Evolutionary conservation across 805 yeast genomes (phyloP), one percentile per base, ranked within the genome.

Genomic region (Yamadazyma insecticola): DNA sequence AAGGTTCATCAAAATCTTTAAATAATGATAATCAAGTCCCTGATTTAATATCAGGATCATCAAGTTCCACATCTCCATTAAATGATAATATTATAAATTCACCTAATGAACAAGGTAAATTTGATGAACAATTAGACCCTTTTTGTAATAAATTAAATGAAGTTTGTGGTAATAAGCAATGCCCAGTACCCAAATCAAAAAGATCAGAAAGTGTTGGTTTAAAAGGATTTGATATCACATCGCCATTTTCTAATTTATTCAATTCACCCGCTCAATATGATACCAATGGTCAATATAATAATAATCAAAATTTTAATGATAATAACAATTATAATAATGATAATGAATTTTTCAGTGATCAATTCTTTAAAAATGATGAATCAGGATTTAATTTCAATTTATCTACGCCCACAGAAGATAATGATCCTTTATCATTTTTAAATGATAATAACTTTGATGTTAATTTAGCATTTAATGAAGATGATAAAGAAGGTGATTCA

Each of bases 121-220:
- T 77, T 51, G 82, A 78, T 48, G 90, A 84, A 50, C 78, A 80
- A 43, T 78, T 80, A 33, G 72, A 74, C 37, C 76, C 74, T 17
- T 90, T 90, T 52, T 90, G 97, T 51, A 72, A 73, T 16, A 75
- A 78, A 45, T 68, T 90, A 50, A 73, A 75, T 39, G 71, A 77
- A 53, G 97, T 88, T 1, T 89, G 97, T 57, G 97, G 96, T 12
- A 78, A 80, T 5, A 78, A 67, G 45, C 69, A 69, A 11, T 59
- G 73, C 41, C 95, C 92, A 3, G 52, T 79, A 4, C 94, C 96
- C 3, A 60, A 62, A 37, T 55, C 38, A 33, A 48, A 51, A 30
- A 41, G 55, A 13, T 3, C 26, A 7, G 22, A 32, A 9, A 6
- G 17, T 22, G 10, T 19, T n/a, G n/a, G n/a, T n/a, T n/a, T n/a